Conservation (phyloP, 306 rosid genomes). For the Calophaca sinica region DNA sequence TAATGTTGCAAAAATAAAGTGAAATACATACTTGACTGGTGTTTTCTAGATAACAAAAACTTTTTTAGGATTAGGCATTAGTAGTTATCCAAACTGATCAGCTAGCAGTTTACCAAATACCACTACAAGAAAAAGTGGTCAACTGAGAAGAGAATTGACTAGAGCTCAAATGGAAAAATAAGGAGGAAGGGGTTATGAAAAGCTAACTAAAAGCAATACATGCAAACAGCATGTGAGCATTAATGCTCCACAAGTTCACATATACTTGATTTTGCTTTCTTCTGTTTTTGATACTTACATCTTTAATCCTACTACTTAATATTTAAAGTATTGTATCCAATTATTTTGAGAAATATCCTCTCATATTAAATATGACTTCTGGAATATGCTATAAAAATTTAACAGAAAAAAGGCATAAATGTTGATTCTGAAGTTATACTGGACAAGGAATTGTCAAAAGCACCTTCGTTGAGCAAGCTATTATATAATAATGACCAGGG, state of each 20-base stretch:
- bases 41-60: slow-evolving; percentile 15
- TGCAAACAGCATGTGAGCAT: slow-evolving; percentile 28
- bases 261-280: slow-evolving; percentile 13
- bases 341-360: slow-evolving; percentile 6
- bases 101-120: background rate
- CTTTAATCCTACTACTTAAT: background rate
- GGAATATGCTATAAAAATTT: background rate
- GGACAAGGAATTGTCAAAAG: background rate
- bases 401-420: slow-evolving; percentile 26
- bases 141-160: slow-evolving; percentile 4
- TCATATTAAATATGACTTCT: slow-evolving; percentile 28
- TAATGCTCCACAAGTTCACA: background rate
- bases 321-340: background rate
- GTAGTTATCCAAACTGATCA: slow-evolving; percentile 30
- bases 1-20: slow-evolving; percentile 5
- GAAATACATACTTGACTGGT: slow-evolving; percentile 19
- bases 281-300: background rate
- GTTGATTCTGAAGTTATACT: slow-evolving; percentile 10
- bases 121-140: slow-evolving; percentile 21
- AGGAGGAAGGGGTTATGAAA: background rate
- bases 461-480: background rate
- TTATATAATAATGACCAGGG: background rate
- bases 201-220: background rate
- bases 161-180: background rate
- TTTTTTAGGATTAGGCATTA: background rate